phyloP scores from a whole-genome alignment of 768 basidiomycete species.

The Tylopilus plumbeoviolaceoides region DNA sequence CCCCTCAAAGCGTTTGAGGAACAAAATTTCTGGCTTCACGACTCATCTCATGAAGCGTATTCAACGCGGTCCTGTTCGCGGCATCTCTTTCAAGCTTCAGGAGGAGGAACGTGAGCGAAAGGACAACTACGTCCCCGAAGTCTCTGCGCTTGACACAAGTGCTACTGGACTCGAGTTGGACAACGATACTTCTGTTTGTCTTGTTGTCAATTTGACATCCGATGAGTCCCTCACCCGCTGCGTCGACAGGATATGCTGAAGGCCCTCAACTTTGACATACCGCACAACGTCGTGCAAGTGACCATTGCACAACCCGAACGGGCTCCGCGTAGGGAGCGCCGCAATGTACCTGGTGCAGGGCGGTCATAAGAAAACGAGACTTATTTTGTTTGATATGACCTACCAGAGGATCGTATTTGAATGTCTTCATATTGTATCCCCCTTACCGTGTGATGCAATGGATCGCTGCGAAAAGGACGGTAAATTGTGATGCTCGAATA shows the following conservation, averaged over 20 bases:
- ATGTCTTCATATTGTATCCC: not conserved
- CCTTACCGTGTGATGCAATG: no score
- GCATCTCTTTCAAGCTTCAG: slow-evolving; percentile 99
- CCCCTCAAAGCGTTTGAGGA: slow-evolving; percentile 97
- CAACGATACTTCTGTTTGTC: slow-evolving; percentile 84
- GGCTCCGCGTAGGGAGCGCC: slow-evolving; percentile 66
- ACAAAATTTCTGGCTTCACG: slow-evolving; percentile 99
- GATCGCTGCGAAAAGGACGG: no score
- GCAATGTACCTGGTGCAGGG: slow-evolving; percentile 79
- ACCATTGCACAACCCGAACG: slow-evolving; percentile 67
- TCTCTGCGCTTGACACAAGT: slow-evolving; percentile 88
- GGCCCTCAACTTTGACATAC: slow-evolving; percentile 92
- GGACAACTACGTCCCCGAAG: slow-evolving; percentile 98
- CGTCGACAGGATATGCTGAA: slow-evolving; percentile 72
- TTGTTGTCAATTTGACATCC: not conserved
- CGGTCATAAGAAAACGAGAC: slow-evolving; percentile 32
- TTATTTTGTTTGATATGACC: not conserved
- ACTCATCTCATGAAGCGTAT: slow-evolving; percentile 99
- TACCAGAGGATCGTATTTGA: not conserved
- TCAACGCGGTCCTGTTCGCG: slow-evolving; percentile 95
- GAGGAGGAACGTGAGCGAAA: slow-evolving; percentile 99
- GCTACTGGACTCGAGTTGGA: slow-evolving; percentile 81
- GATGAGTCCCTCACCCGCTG: not conserved
- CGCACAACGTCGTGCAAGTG: slow-evolving; percentile 65
- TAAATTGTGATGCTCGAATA: no score